Percentiles rank a stretch among this genome's conserved stretches.
Conservation (phyloP, 1,139 yeast species). For the Arxiozyma bovina region DNA sequence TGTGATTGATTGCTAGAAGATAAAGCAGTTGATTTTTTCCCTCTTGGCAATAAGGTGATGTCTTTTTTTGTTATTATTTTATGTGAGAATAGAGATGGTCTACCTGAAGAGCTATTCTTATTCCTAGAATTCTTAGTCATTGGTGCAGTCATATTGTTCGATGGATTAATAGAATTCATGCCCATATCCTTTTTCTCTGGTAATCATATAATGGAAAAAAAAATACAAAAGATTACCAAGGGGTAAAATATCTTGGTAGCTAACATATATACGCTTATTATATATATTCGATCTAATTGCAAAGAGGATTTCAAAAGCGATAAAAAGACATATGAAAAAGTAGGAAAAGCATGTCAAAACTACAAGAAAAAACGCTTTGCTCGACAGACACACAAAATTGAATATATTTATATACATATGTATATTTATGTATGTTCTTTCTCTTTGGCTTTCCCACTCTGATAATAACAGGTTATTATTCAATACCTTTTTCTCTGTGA, state of each 20-base stretch:
- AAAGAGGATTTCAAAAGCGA: background rate
- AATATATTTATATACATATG: too few species aligned
- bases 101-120: conserved; percentile 1
- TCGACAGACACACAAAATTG: background rate
- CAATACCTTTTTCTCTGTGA: background rate
- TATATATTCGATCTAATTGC: background rate
- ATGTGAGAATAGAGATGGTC: conserved; percentile 9
- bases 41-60: conserved; percentile 17
- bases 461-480: too few species aligned
- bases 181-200: background rate
- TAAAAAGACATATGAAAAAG: too few species aligned
- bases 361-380: too few species aligned
- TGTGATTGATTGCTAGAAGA: background rate
- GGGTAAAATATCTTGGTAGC: too few species aligned
- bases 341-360: too few species aligned
- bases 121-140: background rate
- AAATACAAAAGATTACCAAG: background rate
- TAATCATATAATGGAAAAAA: background rate
- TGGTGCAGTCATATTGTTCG: background rate
- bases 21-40: conserved; percentile 1
- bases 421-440: too few species aligned
- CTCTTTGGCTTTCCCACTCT: background rate
- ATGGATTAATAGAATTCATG: background rate
- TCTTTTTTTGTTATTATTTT: conserved; percentile 21
- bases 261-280: too few species aligned